Percentiles rank a stretch among this genome's conserved stretches.
phyloP scores from a whole-genome alignment of 768 basidiomycete species.

The Kwoniella newhampshirensis region DNA sequence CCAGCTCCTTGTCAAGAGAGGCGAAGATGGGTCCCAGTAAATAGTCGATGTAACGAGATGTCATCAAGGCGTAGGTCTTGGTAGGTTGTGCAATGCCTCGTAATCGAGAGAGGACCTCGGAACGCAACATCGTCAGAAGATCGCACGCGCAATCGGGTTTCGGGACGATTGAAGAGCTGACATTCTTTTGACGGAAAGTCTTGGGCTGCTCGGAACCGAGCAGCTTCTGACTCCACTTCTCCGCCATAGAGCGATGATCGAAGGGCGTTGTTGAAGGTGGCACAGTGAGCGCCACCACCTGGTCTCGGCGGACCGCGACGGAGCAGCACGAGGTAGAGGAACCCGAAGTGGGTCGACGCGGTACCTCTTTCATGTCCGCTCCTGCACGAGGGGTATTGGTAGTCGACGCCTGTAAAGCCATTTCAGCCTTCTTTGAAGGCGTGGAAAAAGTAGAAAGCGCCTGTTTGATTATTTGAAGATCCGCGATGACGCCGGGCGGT shows the following conservation, averaged over 20 bases:
- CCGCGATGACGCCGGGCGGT: conserved; percentile 1
- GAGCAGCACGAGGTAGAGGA: conserved; percentile 14
- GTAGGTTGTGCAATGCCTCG: background rate
- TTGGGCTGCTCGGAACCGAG: conserved; percentile 9
- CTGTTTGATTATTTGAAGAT: conserved; percentile 17
- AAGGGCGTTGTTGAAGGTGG: background rate
- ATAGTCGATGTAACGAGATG: background rate
- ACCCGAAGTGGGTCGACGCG: background rate
- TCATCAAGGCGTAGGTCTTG: background rate
- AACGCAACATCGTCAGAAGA: conserved; percentile 4
- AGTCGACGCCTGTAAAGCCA: background rate
- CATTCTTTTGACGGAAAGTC: background rate
- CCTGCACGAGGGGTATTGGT: background rate
- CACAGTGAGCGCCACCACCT: conserved; percentile 19
- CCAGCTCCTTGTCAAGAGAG: background rate
- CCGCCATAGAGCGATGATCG: background rate
- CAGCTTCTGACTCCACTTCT: conserved; percentile 5
- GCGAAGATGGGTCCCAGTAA: background rate
- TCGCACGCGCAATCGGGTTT: conserved; percentile 9
- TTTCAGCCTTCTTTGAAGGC: background rate
- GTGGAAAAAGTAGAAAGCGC: conserved; percentile 20
- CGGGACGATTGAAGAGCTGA: background rate
- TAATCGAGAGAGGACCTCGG: background rate
- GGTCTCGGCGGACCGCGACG: conserved; percentile 8
- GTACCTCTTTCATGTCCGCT: too few species aligned